phyloP scores from a whole-genome alignment of 2,329 filamentous ascomycete genomes.

The Curvularia spicifera region DNA sequence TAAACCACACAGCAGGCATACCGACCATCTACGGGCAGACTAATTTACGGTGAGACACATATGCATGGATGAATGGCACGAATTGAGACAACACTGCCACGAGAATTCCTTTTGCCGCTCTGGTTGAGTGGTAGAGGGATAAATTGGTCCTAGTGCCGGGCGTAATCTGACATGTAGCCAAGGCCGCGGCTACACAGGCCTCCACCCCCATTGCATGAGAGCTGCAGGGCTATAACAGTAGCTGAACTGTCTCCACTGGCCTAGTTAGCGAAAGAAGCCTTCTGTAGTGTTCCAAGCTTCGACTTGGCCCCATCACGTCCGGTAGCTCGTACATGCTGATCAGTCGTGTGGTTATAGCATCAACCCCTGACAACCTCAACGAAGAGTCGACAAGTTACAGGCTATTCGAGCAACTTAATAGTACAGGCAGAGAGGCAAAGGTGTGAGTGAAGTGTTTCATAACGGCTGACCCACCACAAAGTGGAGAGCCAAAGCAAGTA shows the following conservation, averaged over 20 bases:
- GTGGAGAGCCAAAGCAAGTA: conserved; percentile 4
- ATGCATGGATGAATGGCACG: conserved; percentile 18
- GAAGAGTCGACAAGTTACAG: not conserved
- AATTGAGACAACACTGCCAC: conserved; percentile 24
- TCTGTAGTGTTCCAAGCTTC: conserved; percentile 25
- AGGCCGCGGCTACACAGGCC: conserved; percentile 11
- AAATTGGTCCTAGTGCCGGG: conserved; percentile 25
- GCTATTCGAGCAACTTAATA: conserved; percentile 10
- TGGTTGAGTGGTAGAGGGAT: conserved; percentile 11
- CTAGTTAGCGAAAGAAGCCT: conserved; percentile 24
- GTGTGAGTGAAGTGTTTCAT: conserved; percentile 29
- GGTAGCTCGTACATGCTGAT: conserved; percentile 17
- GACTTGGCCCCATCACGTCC: conserved; percentile 26
- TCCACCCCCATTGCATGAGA: conserved; percentile 21
- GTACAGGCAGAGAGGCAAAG: conserved; percentile 6
- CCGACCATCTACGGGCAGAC: conserved; percentile 10
- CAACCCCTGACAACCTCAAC: not conserved
- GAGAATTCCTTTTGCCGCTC: conserved; percentile 9
- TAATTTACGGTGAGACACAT: conserved; percentile 25
- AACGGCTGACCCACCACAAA: conserved; percentile 19
- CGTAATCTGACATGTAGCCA: conserved; percentile 35
- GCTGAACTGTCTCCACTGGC: conserved; percentile 16
- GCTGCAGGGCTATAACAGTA: conserved; percentile 18
- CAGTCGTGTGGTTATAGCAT: conserved; percentile 25
- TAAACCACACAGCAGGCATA: conserved; percentile 4